Evolutionary conservation across 768 basidiomycete species (phyloP), one percentile per base, ranked within the genome.

Genomic region (Holtermannia corniformis): DNA sequence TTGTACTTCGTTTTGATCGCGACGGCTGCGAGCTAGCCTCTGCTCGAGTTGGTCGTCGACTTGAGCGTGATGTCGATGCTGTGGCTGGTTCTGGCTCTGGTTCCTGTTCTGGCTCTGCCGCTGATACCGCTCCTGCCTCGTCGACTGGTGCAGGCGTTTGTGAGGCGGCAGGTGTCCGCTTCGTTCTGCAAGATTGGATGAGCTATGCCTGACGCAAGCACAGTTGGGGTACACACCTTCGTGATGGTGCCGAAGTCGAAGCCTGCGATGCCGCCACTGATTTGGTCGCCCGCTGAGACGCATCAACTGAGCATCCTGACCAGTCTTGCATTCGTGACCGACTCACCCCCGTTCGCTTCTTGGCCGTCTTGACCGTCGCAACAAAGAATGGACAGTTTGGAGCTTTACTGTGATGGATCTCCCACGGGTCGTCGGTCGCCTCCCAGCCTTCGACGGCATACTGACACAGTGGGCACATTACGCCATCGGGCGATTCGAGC

Each of bases 371-470:
- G 5, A 50, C 45, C 27, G 22, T 27, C 13, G 69, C 52, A 37
- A 57, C 45, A 59, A 82, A 75, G 63, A 81, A 80, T 2, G 77
- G 72, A 61, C 81, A 74, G 68, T 81, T 81, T 47, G 76, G 74
- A 27, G 76, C 77, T 46, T 87, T 83, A 54, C 78, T 78, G n/a
- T 77, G 77, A 62, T 92, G 88, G 62, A 89, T 84, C 63, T 84
- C 78, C 92, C 83, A 67, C 13, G 92, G 92, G 71, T 92, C 83
- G 68, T 97, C 92, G 13, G 80, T 81, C 24, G 78, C 75, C 41
- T 90, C 87, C 92, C 92, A 97, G 1, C 86, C 88, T 50, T 82
- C 82, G 2, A 93, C 79, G 1, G 82, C 78, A 27, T 84, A 76
- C 42, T 82, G 77, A 67, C 92, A 97, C 64, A 90, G 90, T 3